Evolutionary conservation across 2,329 filamentous ascomycete genomes (phyloP), one percentile per base, ranked within the genome.

Genomic region (Talaromyces atroroseus): DNA sequence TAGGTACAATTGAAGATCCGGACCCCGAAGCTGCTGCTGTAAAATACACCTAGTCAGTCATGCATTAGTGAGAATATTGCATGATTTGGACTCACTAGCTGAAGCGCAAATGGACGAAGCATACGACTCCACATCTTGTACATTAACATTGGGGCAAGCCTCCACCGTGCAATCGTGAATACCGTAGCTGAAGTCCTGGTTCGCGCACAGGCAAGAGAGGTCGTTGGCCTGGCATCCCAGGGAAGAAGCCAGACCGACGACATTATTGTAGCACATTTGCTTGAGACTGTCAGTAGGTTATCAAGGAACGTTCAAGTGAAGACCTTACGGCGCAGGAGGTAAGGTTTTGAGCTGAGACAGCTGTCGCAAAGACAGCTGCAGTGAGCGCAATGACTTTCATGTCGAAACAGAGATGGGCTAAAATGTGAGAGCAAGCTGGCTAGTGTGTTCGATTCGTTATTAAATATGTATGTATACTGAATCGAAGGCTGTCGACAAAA

Each of bases 141-240:
- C 58, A 57, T 76, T 66, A 23, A 73, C 71, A 14, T 59, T 63
- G 45, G 72, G 71, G 64, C 77, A 79, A 34, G 75, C 72, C 63
- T 77, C 59, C 16, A 61, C 47, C 42, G 73, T 73, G 69, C 77
- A 79, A 65, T 79, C 77, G 38, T 71, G 74, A 49, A 79, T 68
- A 57, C 77, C 77, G 58, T 66, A 73, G 29, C 63, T 57, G 63
- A 78, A 78, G 68, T 79, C 60, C 21, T 60, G 32, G 53, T 64
- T 71, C 36, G 61, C 65, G 68, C 76, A 78, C 44, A 75, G 67
- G 61, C 76, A 79, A 26, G 54, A 52, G 45, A 68, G 46, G 59
- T 78, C 73, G 46, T 61, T 63, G 24, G 60, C 40, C 23, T 62
- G 60, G 65, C 76, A 79, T 49, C 73, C 72, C n/a, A 78, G 64